Base-by-base conservation (phyloP, 1,139 yeast species). In the Schizosaccharomyces versatilis region DNA sequence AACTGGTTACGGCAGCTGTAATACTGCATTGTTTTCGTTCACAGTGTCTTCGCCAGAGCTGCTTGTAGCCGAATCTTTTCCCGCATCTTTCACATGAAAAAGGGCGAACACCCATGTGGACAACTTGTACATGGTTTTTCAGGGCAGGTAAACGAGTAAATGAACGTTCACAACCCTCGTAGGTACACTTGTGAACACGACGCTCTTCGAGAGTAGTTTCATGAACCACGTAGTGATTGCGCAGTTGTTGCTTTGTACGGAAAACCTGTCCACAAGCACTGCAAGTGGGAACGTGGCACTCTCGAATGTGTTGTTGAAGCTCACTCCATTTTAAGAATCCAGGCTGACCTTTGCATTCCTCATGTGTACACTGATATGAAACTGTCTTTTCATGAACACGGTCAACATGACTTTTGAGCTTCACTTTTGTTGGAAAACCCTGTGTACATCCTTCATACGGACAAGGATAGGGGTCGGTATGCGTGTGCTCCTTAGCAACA, bases 291-390 rank as follows among this genome's bases (percentile, higher is more conserved):
- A 90, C 88, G 66, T 86, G 96, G 41, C 75, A 80, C 1, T 77
- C 73, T 60, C 79, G 81, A 54, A 78, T 70, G 66, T 88, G 97
- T 8, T 74, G 66, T 62, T 81, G 90, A 47, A 85, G 69, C 0
- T 80, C 81, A 1, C 85, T 76, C 93, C 94, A 83, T 0, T 84
- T 81, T 58, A 75, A 74, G 66, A 84, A 84, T 55, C 73, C 68
- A n/a, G 39, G 10, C 19, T 8, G 19, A 3, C 32, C 38, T n/a
- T 19, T 10, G 64, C 98, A 90, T 3, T 38, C 47, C 24, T 41
- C 53, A n/a, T 57, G 54, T 64, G 64, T 64, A 58, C 54, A 66
- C 64, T 55, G 24, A 39, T 61, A 62, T 7, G 59, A 55, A 47
- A 58, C 55, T 51, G 47, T 52, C 12, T 39, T 51, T 15, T 55